Evolutionary conservation across 208 protist species (phyloP).

Genomic region (Trypanosoma lewisi): DNA sequence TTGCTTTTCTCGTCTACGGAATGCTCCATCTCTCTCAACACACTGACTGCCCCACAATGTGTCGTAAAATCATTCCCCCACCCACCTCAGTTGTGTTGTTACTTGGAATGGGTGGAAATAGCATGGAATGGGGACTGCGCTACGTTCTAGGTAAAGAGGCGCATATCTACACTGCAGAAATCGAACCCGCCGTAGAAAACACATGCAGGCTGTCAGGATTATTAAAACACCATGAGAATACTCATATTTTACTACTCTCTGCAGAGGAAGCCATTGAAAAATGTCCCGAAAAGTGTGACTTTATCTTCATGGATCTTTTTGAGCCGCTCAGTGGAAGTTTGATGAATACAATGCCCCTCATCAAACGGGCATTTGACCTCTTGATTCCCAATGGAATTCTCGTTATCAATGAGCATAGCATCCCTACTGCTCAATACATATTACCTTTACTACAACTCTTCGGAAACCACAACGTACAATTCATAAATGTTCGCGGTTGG

Average conservation of each 20-base stretch:
- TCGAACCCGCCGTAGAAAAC: conserved; percentile 60
- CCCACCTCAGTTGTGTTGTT: conserved; percentile 38
- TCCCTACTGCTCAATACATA: conserved; percentile 39
- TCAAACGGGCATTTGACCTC: conserved; percentile 37
- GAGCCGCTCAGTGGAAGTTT: conserved; percentile 60
- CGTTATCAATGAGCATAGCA: conserved; percentile 72
- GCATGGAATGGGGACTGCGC: conserved; percentile 64
- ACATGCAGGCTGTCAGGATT: conserved; percentile 39
- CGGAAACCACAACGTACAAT: conserved; percentile 56
- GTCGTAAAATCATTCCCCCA: conserved; percentile 25
- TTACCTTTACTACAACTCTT: conserved; percentile 38
- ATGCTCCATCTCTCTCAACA: conserved; percentile 22
- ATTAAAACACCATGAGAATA: conserved; percentile 28
- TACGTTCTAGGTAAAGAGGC: conserved; percentile 41
- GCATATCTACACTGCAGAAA: conserved; percentile 59
- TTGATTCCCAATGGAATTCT: conserved; percentile 54
- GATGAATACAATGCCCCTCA: conserved; percentile 33
- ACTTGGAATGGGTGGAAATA: conserved; percentile 84
- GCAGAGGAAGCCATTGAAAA: conserved; percentile 30
- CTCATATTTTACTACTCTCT: conserved; percentile 29
- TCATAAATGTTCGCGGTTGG: conserved; percentile 75
- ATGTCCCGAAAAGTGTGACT: conserved; percentile 32
- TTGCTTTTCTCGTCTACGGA: conserved; percentile 52
- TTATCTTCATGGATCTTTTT: conserved; percentile 83
- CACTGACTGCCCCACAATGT: neutral